Conservation (phyloP, 176 grass and related monocot genomes). For the Aegilops tauschii region DNA sequence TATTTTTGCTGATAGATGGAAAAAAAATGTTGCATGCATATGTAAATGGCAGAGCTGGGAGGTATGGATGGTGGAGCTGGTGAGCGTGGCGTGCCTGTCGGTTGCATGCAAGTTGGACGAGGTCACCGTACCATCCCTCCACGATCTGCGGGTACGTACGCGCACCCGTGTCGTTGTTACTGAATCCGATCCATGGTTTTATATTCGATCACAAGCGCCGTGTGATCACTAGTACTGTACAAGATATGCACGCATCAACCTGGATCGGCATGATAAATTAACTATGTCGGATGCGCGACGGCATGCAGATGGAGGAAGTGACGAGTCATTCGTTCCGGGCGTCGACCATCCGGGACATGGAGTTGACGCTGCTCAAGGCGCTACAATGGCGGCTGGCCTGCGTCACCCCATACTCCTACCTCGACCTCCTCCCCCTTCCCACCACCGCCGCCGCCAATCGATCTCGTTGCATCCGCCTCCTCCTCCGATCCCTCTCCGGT, state of each 20-base stretch:
- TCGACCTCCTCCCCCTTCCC: slow-evolving; percentile 27
- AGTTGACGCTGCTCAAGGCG: slow-evolving; percentile 67
- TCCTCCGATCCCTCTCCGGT: slow-evolving; percentile 61
- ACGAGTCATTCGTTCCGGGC: slow-evolving; percentile 48
- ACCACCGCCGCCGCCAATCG: background rate
- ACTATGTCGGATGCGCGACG: background rate
- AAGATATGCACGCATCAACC: background rate
- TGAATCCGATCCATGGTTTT: background rate
- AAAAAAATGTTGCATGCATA: too few species aligned
- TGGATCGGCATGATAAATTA: background rate
- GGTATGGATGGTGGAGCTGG: slow-evolving; percentile 86
- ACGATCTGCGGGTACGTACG: slow-evolving; percentile 63
- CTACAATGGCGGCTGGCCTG: slow-evolving; percentile 75
- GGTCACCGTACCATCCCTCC: slow-evolving; percentile 54
- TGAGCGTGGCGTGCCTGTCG: slow-evolving; percentile 72
- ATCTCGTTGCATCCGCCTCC: slow-evolving; percentile 32
- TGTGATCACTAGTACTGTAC: background rate
- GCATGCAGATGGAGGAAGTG: slow-evolving; percentile 53
- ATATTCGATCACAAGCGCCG: slow-evolving; percentile 12
- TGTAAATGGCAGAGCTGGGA: slow-evolving; percentile 60
- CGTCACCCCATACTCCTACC: slow-evolving; percentile 68
- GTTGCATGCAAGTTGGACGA: slow-evolving; percentile 82
- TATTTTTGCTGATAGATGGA: background rate
- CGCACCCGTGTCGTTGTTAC: background rate
- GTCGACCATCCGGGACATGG: slow-evolving; percentile 59